These are phyloP conservation scores for Coleophoma eucalyptorum DNA, from an alignment of 2,329 filamentous ascomycete genomes.

Conservation along the genomic window DNA sequence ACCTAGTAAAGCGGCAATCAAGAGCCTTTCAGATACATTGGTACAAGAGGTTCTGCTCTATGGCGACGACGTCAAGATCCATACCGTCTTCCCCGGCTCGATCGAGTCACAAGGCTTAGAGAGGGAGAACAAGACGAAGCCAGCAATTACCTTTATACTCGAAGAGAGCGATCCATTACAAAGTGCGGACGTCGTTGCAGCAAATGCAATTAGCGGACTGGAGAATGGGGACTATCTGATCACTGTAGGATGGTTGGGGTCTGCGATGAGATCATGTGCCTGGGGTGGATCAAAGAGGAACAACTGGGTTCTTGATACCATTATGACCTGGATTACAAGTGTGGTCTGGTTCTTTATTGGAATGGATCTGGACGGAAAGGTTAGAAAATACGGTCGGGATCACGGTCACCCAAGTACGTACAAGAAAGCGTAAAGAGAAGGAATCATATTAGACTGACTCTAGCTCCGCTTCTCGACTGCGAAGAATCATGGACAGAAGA, in stretches of 20 bases:
- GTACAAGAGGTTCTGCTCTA: conserved; percentile 84
- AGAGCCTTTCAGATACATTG: conserved; percentile 77
- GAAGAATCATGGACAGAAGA: no score
- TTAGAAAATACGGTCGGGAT: conserved; percentile 50
- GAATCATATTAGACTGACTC: not conserved
- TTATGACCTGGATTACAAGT: conserved; percentile 49
- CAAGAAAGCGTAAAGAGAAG: conserved; percentile 11
- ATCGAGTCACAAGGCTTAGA: conserved; percentile 75
- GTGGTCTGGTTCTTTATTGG: conserved; percentile 57
- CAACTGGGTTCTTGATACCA: conserved; percentile 55
- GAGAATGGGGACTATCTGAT: conserved; percentile 80
- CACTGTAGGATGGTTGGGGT: conserved; percentile 69
- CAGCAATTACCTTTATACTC: conserved; percentile 70
- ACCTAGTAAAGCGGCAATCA: conserved; percentile 80
- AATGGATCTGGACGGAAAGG: conserved; percentile 52
- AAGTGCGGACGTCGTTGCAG: conserved; percentile 74
- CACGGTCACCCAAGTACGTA: conserved; percentile 53
- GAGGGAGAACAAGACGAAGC: conserved; percentile 75
- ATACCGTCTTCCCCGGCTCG: conserved; percentile 79
- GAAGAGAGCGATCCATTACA: conserved; percentile 82
- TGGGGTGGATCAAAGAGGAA: conserved; percentile 55
- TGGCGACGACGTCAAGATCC: conserved; percentile 75
- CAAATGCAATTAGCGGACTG: conserved; percentile 64
- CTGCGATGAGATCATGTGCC: conserved; percentile 62
- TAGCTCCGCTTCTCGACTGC: no score